Evolutionary conservation across 768 basidiomycete genomes (phyloP).

Genomic region (Tulasnella sp.): DNA sequence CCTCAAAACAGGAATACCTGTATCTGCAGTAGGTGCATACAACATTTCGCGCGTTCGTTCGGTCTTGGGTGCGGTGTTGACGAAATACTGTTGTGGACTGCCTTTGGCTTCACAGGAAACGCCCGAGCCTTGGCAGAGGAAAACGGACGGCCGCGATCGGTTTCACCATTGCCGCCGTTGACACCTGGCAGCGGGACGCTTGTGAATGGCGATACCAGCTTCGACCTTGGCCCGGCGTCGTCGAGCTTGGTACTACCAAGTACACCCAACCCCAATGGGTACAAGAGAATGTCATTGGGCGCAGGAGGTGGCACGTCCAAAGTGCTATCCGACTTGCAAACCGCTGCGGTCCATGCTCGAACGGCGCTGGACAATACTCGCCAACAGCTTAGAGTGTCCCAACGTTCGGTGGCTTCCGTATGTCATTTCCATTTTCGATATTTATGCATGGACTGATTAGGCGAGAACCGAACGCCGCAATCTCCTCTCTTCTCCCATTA

Average conservation of each 20-base stretch:
- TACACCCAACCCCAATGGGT: constrained; percentile 48
- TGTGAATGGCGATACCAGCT: constrained; percentile 41
- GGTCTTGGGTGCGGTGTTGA: constrained; percentile 5
- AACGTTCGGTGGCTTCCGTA: constrained; percentile 75
- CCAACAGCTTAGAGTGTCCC: constrained; percentile 74
- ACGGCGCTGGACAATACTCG: constrained; percentile 87
- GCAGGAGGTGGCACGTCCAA: constrained; percentile 75
- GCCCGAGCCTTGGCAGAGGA: constrained; percentile 83
- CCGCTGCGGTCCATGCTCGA: constrained; percentile 76
- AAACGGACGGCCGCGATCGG: constrained; percentile 42
- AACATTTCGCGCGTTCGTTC: background rate
- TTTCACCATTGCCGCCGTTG: constrained; percentile 45
- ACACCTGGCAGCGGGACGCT: constrained; percentile 41
- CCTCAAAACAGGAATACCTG: constrained; percentile 67
- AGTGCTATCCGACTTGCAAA: constrained; percentile 84
- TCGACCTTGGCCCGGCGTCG: constrained; percentile 44
- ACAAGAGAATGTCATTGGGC: constrained; percentile 46
- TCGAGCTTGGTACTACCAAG: constrained; percentile 49
- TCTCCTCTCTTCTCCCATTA: constrained; percentile 15
- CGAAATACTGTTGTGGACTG: background rate
- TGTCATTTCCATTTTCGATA: constrained; percentile 22
- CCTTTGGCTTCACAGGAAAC: constrained; percentile 61
- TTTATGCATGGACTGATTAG: constrained; percentile 1
- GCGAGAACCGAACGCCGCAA: too few species aligned
- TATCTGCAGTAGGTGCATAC: constrained; percentile 75